Base-by-base conservation (phyloP, 2,329 filamentous ascomycete genomes). In the Neonectria sp. region DNA sequence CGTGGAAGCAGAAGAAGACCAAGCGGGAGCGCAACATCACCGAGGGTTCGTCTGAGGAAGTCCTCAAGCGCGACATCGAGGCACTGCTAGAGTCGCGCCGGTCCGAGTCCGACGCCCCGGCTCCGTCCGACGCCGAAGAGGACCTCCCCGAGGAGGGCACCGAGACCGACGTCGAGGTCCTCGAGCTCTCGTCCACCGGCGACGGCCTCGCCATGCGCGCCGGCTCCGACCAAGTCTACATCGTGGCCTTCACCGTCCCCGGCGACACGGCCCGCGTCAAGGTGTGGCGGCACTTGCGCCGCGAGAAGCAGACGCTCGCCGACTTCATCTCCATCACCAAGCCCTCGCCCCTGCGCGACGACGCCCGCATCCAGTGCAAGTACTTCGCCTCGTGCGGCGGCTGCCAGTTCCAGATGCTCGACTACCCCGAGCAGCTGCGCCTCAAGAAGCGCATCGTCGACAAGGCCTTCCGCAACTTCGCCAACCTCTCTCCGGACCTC, bases 361-460 rank as follows among this genome's bases (percentile, higher is more conserved):
- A 96, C 75, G 86, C 87, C 43, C 89, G 93, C 25, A 87, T 97
- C 73, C 87, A 87, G 63, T 99, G 96, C 84, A 88, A 89, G 74
- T 98, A 99, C 85, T 99, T 99, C 78, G 85, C 90, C 46, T 88
- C 86, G 61, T 99, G 96, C 81, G 93, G 92, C 11, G 96, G 96
- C 35, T 99, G 96, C 79, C 96, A 99, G 82, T 95, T 98, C 80
- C 96, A 99, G 84, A 98, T 98, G 94, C 89, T 99, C 70, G 90
- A 94, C 61, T 98, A 98, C 80, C 82, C 88, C 33, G 92, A 95
- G 75, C 96, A 99, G 80, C 89, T 99, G 31, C 86, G 85, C 51
- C 92, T 95, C 81, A 99, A 99, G 85, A 91, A 89, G 78, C 87
- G 88, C 66, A 92, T 98, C 68, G 91, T 99, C 52, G 93, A 97